Conservation (phyloP, 139 green algal genomes). For the Dunaliella primolecta region DNA sequence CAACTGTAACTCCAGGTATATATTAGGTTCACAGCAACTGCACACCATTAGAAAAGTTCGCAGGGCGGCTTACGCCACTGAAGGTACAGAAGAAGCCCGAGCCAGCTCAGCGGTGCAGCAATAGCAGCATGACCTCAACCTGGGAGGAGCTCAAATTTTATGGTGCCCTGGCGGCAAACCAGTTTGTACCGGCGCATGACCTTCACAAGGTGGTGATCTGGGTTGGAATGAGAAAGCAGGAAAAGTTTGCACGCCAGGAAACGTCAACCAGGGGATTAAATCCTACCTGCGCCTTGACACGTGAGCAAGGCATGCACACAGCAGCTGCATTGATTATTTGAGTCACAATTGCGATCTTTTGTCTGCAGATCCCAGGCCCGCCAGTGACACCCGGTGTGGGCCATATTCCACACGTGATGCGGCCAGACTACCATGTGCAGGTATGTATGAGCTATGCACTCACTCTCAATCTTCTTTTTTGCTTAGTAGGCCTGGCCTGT, state of each 20-base stretch:
- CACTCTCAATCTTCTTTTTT: not conserved
- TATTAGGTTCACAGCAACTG: too few relatives aligned
- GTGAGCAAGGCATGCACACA: not conserved
- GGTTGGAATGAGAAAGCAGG: not conserved
- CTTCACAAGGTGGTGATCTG: slow-evolving; percentile 33
- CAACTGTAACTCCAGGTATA: too few relatives aligned
- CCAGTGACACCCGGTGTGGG: slow-evolving; percentile 14
- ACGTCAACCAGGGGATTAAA: not conserved
- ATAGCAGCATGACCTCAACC: slow-evolving; percentile 19
- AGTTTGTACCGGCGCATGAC: slow-evolving; percentile 36
- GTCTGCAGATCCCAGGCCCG: slow-evolving; percentile 21
- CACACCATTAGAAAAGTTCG: too few relatives aligned
- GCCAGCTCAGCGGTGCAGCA: too few relatives aligned
- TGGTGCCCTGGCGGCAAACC: slow-evolving; percentile 25
- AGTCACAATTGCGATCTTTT: not conserved
- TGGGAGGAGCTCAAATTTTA: slow-evolving; percentile 51
- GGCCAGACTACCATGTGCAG: slow-evolving; percentile 54
- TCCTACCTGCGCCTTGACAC: not conserved
- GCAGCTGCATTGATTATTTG: not conserved
- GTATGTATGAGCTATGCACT: slow-evolving; percentile 5
- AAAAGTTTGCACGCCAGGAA: not conserved
- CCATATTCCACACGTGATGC: slow-evolving; percentile 48
- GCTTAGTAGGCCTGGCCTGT: not conserved
- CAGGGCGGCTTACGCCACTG: too few relatives aligned
- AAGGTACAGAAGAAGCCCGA: too few relatives aligned